Conservation (phyloP, 257 asterid genomes). For the Lycium ferocissimum region DNA sequence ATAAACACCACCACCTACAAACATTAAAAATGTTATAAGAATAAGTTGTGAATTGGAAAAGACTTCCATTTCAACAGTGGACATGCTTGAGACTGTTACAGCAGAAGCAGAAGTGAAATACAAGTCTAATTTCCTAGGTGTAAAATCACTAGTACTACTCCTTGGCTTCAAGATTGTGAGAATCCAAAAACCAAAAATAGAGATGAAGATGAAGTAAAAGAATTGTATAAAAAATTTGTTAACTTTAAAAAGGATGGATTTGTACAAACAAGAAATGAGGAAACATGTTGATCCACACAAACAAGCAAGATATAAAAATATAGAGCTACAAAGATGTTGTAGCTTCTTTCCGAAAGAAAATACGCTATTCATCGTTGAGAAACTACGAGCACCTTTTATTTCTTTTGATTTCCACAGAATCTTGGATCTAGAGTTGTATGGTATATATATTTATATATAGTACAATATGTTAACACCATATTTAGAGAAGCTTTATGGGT, state of each 20-base stretch:
- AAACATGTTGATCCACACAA: slow-evolving; percentile 28
- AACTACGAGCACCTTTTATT: background rate
- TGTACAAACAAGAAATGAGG: slow-evolving; percentile 28
- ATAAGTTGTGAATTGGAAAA: slow-evolving; percentile 68
- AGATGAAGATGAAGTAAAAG: slow-evolving; percentile 54
- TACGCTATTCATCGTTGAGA: slow-evolving; percentile 7
- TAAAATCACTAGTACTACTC: background rate
- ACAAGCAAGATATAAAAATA: slow-evolving; percentile 6
- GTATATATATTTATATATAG: background rate
- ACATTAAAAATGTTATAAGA: slow-evolving; percentile 56
- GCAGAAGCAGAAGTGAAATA: slow-evolving; percentile 72
- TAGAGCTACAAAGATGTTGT: slow-evolving; percentile 21
- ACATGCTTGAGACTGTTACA: slow-evolving; percentile 73
- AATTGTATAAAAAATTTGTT: slow-evolving; percentile 38
- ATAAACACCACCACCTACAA: slow-evolving; percentile 67
- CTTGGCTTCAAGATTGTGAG: slow-evolving; percentile 51
- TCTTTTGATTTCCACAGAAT: background rate
- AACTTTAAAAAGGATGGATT: slow-evolving; percentile 32
- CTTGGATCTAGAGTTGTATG: background rate
- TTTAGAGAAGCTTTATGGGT: too few species aligned
- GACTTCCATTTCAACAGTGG: slow-evolving; percentile 75
- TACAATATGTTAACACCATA: too few species aligned
- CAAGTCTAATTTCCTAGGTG: slow-evolving; percentile 51
- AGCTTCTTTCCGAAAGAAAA: slow-evolving; percentile 1
- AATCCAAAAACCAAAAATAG: slow-evolving; percentile 47